Evolutionary conservation across 2,329 filamentous ascomycete genomes (phyloP).

Genomic region (Orbilia ellipsospora): DNA sequence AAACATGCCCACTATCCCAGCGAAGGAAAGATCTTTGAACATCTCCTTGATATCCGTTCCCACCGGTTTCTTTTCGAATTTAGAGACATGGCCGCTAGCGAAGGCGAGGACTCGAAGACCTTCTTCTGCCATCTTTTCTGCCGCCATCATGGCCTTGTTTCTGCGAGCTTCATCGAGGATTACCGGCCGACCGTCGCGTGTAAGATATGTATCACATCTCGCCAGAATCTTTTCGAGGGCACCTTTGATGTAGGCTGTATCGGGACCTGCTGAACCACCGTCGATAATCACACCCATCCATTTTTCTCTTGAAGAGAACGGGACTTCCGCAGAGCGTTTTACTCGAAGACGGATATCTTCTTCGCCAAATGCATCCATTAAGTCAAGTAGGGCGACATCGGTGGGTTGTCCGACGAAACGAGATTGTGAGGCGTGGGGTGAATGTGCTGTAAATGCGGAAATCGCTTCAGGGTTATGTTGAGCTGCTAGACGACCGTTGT

Average conservation of each 20-base stretch:
- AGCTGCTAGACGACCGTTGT: conserved; percentile 85
- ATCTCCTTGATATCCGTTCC: conserved; percentile 72
- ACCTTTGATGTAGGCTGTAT: conserved; percentile 95
- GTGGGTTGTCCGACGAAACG: conserved; percentile 97
- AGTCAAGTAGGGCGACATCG: conserved; percentile 94
- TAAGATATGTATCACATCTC: conserved; percentile 90
- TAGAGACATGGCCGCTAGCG: conserved; percentile 78
- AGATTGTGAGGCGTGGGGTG: conserved; percentile 74
- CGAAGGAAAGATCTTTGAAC: conserved; percentile 86
- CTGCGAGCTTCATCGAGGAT: conserved; percentile 80
- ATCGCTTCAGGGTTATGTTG: conserved; percentile 76
- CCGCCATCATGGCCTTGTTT: conserved; percentile 79
- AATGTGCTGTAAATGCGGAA: conserved; percentile 77
- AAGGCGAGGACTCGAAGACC: conserved; percentile 92
- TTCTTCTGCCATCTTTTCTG: conserved; percentile 86
- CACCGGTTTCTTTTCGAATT: conserved; percentile 60
- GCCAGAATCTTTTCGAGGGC: conserved; percentile 87
- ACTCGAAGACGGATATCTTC: conserved; percentile 84
- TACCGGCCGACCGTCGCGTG: conserved; percentile 84
- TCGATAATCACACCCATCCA: conserved; percentile 90
- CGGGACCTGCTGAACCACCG: conserved; percentile 71
- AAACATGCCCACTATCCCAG: conserved; percentile 95
- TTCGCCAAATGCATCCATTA: conserved; percentile 89
- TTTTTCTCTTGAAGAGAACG: conserved; percentile 96
- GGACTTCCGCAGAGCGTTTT: conserved; percentile 86